Conservation (phyloP, 192 early-diverging fungal species). For the Coemansia sp. region DNA sequence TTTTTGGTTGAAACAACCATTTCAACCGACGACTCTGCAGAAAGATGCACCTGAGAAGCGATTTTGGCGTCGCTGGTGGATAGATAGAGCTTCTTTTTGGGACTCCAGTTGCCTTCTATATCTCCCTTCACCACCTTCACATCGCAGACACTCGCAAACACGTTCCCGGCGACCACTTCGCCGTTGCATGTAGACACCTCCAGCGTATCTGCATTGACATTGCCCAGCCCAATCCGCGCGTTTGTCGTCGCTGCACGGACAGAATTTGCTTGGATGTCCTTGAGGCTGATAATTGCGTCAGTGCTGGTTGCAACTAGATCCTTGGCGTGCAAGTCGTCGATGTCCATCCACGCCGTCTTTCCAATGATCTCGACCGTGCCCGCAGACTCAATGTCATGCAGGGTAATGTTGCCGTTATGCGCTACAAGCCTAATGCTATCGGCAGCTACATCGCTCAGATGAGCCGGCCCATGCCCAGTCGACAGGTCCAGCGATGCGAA, state of each 20-base stretch:
- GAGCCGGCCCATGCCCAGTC: slow-evolving; percentile 42
- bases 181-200: slow-evolving; percentile 29
- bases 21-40: slow-evolving; percentile 19
- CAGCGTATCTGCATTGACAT: slow-evolving; percentile 36
- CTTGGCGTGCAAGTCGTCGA: slow-evolving; percentile 39
- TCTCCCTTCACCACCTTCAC: slow-evolving; percentile 28
- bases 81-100: slow-evolving; percentile 41
- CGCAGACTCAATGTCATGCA: slow-evolving; percentile 32
- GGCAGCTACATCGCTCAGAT: slow-evolving; percentile 42
- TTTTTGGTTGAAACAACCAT: slow-evolving; percentile 31
- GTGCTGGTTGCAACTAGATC: slow-evolving; percentile 23
- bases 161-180: slow-evolving; percentile 30
- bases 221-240: slow-evolving; percentile 45
- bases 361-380: slow-evolving; percentile 25
- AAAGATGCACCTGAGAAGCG: slow-evolving; percentile 23
- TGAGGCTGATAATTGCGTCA: slow-evolving; percentile 51
- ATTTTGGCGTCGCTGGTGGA: slow-evolving; percentile 37
- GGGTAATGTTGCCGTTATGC: slow-evolving; percentile 50
- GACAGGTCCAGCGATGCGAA: slow-evolving; percentile 28
- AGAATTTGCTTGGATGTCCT: slow-evolving; percentile 27
- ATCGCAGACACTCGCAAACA: slow-evolving; percentile 21
- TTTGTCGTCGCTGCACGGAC: slow-evolving; percentile 39
- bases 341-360: slow-evolving; percentile 49
- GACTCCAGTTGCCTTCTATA: slow-evolving; percentile 46
- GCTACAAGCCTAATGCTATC: slow-evolving; percentile 28